Percentiles rank a stretch among this genome's conserved stretches.
Evolutionary conservation across 2,329 filamentous ascomycete species (phyloP).

Genomic region (Akanthomyces dipterigenus): DNA sequence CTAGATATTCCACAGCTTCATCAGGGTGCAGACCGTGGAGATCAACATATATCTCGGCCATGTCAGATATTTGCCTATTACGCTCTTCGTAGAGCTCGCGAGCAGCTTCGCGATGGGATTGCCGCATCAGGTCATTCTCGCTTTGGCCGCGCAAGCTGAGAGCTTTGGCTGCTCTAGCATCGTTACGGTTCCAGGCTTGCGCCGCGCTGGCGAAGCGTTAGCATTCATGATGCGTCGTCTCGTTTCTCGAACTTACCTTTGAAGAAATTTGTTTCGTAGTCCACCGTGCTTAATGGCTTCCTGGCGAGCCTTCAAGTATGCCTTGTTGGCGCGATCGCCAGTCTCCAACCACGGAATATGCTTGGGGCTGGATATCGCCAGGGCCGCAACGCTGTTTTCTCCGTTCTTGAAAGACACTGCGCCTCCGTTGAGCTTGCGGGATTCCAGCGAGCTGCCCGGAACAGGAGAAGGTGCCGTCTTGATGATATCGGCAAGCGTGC

Average conservation of each 20-base stretch:
- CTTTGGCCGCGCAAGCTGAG: slow-evolving; percentile 89
- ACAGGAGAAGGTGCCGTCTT: slow-evolving; percentile 89
- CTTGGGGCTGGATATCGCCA: slow-evolving; percentile 79
- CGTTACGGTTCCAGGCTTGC: slow-evolving; percentile 97
- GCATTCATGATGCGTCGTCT: neutral
- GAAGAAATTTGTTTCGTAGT: slow-evolving; percentile 91
- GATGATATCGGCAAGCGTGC: slow-evolving; percentile 86
- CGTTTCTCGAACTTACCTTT: slow-evolving; percentile 58
- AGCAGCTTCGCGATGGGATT: slow-evolving; percentile 91
- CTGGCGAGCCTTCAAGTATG: slow-evolving; percentile 88
- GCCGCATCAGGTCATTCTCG: slow-evolving; percentile 95
- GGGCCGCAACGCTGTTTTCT: slow-evolving; percentile 74
- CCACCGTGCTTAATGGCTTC: slow-evolving; percentile 97
- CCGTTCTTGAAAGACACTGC: slow-evolving; percentile 56
- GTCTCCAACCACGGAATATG: slow-evolving; percentile 97
- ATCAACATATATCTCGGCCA: slow-evolving; percentile 81
- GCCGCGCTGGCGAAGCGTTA: slow-evolving; percentile 53
- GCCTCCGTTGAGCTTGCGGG: slow-evolving; percentile 59
- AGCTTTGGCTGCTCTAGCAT: slow-evolving; percentile 91
- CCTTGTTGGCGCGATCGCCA: slow-evolving; percentile 81
- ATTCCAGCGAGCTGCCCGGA: slow-evolving; percentile 47
- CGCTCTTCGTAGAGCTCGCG: slow-evolving; percentile 88
- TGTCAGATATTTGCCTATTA: slow-evolving; percentile 54
- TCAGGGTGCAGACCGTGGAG: slow-evolving; percentile 97
- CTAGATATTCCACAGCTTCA: slow-evolving; percentile 91